Evolutionary conservation across 73 alveolate species (phyloP).

Genomic region (Halteria grandinella): DNA sequence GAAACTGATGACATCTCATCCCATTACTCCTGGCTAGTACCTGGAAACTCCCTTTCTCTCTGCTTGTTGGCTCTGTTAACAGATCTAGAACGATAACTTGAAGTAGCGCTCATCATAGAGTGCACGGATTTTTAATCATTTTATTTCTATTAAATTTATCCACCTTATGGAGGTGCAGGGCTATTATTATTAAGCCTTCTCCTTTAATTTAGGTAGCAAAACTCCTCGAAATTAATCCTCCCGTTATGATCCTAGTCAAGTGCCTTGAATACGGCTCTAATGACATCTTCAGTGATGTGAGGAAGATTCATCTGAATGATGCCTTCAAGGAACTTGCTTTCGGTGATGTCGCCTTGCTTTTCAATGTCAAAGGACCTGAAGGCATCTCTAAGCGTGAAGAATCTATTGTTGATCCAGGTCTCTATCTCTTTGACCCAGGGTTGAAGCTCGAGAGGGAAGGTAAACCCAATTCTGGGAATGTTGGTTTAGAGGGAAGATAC

Average conservation of each 20-base stretch:
- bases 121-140: too few relatives aligned
- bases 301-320: neutral
- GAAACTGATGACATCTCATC: too few relatives aligned
- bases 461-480: too few relatives aligned
- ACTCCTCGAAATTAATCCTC: constrained; percentile 5
- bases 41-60: too few relatives aligned
- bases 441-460: too few relatives aligned
- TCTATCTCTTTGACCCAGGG: neutral
- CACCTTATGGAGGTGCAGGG: too few relatives aligned
- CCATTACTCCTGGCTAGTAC: too few relatives aligned
- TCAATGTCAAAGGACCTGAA: constrained; percentile 4
- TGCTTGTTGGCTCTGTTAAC: too few relatives aligned
- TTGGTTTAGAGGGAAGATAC: too few relatives aligned
- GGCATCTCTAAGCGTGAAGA: neutral
- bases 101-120: too few relatives aligned
- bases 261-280: neutral
- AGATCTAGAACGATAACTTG: too few relatives aligned
- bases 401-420: neutral
- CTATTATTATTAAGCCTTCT: neutral
- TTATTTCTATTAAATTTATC: too few relatives aligned
- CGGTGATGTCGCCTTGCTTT: neutral
- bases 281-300: neutral
- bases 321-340: constrained; percentile 4
- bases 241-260: constrained; percentile 1
- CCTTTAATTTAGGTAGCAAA: neutral